These are phyloP conservation scores for Phoenix roebelenii DNA, from an alignment of 176 grass and related monocot species.

Conservation along the genomic window DNA sequence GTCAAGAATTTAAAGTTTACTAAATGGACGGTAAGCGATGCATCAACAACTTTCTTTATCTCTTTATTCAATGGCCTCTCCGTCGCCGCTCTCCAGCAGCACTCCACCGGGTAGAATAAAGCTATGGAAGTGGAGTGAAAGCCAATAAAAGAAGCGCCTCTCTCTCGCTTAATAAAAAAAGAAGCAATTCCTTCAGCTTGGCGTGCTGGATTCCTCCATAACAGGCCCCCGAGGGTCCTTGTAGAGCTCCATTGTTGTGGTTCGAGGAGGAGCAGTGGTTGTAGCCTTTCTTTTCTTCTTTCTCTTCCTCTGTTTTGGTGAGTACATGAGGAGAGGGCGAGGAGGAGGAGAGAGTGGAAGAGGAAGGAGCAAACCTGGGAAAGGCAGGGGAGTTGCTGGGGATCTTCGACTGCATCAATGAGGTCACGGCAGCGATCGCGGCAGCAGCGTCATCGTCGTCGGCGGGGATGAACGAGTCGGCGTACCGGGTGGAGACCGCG, in stretches of 20 bases:
- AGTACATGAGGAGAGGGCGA: constrained; percentile 36
- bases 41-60: too few relatives aligned
- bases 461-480: constrained; percentile 45
- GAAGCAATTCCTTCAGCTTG: constrained; percentile 46
- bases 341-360: constrained; percentile 17
- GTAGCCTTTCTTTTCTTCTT: constrained; percentile 5
- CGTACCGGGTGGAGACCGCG: constrained; percentile 68
- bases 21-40: too few relatives aligned
- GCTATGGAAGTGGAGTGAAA: constrained; percentile 21
- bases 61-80: too few relatives aligned
- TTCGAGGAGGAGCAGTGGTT: constrained; percentile 2
- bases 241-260: background rate
- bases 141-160: constrained; percentile 16
- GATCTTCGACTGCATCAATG: constrained; percentile 93
- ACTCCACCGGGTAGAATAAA: background rate
- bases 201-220: constrained; percentile 33
- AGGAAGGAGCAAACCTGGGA: constrained; percentile 53
- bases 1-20: too few relatives aligned
- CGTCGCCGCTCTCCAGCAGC: too few relatives aligned
- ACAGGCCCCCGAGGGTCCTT: background rate
- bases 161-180: constrained; percentile 3
- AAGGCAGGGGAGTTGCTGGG: constrained; percentile 62
- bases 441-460: constrained; percentile 24
- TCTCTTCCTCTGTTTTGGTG: background rate
- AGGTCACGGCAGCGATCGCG: constrained; percentile 70